Evolutionary conservation across 805 yeast species (phyloP), one percentile per base, ranked within the genome.

Genomic region (Groenewaldozyma salmanticensis): DNA sequence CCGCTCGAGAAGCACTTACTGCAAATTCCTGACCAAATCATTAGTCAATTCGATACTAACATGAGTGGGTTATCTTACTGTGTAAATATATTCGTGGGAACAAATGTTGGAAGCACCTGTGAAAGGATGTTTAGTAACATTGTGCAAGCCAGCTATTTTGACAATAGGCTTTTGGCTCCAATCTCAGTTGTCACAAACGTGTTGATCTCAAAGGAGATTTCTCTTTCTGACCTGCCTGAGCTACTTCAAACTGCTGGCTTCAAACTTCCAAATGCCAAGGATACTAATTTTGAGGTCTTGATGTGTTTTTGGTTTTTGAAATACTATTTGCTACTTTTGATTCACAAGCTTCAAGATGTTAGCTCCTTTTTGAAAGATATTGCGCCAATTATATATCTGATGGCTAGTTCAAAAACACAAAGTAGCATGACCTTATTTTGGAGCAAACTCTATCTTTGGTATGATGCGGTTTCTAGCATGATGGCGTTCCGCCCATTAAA

Each of bases 81-180:
- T 21, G 18, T 34, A 7, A 9, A 34, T 18, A 21, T 34, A 17
- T 34, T 15, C 17, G 18, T 34, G 18, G 37, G 37, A 7, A 34
- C 37, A 6, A 34, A 34, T 19, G 37, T 18, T 15, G 6, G 11
- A 7, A 34, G 24, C 37, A 34, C 37, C 17, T 34, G 37, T 13
- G 13, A n/a, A 6, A 34, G 17, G 24, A 34, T 34, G 37, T 19
- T 34, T 18, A 18, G 21, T 6, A 34, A 21, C 27, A 34, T 34
- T 19, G 37, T 21, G 13, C 37, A 34, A 18, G 18, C 37, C 21
- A 17, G 37, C 27, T 34, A 34, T 34, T 18, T 21, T 34, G 24
- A 34, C 9, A 34, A 15, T 13, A 17, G 21, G 27, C 37, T 34
- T 5, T 21, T 34, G 13, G 16, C 13, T 6, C 37, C 37, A 13